Conservation (phyloP, 2,329 filamentous ascomycete genomes). For the Pseudogymnoascus sp. region DNA sequence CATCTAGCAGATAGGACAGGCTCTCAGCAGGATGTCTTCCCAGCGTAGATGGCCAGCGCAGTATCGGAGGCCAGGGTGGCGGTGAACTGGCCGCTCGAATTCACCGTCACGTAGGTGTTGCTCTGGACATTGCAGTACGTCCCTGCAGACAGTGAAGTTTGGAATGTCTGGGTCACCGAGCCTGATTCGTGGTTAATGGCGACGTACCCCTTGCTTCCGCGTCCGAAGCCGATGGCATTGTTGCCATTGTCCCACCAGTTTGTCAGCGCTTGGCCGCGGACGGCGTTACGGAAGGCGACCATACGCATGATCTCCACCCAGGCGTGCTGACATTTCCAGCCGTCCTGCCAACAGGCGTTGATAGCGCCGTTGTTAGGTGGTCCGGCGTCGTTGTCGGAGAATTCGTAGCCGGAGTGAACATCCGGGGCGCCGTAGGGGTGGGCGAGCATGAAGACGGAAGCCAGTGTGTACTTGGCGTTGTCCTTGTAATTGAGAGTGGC, state of each 20-base stretch:
- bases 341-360: background rate
- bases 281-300: background rate
- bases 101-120: background rate
- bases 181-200: background rate
- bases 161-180: background rate
- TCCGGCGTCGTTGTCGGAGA: background rate
- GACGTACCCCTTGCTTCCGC: background rate
- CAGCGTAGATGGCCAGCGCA: background rate
- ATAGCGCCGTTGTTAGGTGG: background rate
- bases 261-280: background rate
- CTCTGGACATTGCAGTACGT: conserved; percentile 4
- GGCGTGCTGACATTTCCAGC: background rate
- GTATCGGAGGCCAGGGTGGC: background rate
- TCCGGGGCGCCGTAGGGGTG: background rate
- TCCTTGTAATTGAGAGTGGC: conserved; percentile 1
- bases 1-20: background rate
- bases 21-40: conserved; percentile 9
- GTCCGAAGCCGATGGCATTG: background rate
- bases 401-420: background rate
- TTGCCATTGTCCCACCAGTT: conserved; percentile 5
- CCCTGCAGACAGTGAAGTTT: background rate
- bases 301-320: background rate
- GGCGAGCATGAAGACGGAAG: background rate
- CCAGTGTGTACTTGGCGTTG: background rate
- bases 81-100: conserved; percentile 1